Conservation (phyloP, 2,329 filamentous ascomycete genomes). For the Tympanopsis confertula region DNA sequence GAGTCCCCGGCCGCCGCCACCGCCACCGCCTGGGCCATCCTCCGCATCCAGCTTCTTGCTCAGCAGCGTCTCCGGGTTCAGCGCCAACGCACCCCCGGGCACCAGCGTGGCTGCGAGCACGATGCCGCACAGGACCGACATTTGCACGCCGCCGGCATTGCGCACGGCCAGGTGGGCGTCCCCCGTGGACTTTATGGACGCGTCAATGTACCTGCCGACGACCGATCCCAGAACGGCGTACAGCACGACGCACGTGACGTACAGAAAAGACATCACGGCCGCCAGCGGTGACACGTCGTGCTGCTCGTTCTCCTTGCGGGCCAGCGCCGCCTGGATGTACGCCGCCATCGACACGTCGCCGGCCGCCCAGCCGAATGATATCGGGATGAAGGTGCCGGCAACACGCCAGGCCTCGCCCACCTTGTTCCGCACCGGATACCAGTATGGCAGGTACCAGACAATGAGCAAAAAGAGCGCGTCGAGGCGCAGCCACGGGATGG, state of each 20-base stretch:
- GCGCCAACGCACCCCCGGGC: constrained; percentile 25
- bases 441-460: constrained; percentile 35
- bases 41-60: constrained; percentile 21
- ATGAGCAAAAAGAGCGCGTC: constrained; percentile 31
- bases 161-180: constrained; percentile 26
- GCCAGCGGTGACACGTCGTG: constrained; percentile 33
- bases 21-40: too few relatives aligned
- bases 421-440: constrained; percentile 24
- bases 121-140: constrained; percentile 26
- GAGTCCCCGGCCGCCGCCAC: too few relatives aligned
- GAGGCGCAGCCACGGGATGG: constrained; percentile 35
- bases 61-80: constrained; percentile 29
- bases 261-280: constrained; percentile 38
- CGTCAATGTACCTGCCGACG: constrained; percentile 32
- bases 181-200: constrained; percentile 19
- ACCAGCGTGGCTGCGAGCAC: constrained; percentile 31
- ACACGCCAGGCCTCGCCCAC: constrained; percentile 32
- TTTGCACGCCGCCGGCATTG: constrained; percentile 33
- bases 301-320: constrained; percentile 27
- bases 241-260: constrained; percentile 33
- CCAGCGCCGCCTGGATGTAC: constrained; percentile 36
- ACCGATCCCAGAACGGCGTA: constrained; percentile 30
- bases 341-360: constrained; percentile 36
- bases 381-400: constrained; percentile 30
- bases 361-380: constrained; percentile 36